These are phyloP conservation scores for Phenoliferia sp. DNA, from an alignment of 1,284 basidiomycete genomes.

Conservation along the genomic window DNA sequence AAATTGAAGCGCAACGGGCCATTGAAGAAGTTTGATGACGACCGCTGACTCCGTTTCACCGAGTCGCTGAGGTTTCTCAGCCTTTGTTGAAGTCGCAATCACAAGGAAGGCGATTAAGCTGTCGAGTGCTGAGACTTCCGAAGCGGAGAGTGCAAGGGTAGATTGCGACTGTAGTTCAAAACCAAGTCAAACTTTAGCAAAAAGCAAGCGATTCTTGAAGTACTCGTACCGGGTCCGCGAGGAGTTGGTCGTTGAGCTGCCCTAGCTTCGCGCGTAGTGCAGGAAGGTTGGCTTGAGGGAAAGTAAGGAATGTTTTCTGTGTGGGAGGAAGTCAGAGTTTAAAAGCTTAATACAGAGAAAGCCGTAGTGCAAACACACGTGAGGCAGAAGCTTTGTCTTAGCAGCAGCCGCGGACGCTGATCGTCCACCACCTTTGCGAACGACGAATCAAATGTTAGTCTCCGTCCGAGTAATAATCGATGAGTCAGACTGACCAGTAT, in stretches of 20 bases:
- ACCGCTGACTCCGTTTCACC: conserved; percentile 16
- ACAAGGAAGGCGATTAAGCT: conserved; percentile 54
- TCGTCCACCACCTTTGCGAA: conserved; percentile 20
- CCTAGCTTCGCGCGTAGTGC: conserved; percentile 79
- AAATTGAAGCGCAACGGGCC: conserved; percentile 76
- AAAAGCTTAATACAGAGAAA: neutral
- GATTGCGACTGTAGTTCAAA: conserved; percentile 53
- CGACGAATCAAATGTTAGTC: no score
- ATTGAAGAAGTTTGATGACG: conserved; percentile 64
- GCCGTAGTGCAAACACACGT: neutral
- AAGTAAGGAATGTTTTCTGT: conserved; percentile 54
- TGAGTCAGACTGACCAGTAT: conserved; percentile 51
- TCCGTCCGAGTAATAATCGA: no score
- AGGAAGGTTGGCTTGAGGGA: conserved; percentile 81
- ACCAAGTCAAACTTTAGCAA: neutral
- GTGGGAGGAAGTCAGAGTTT: neutral
- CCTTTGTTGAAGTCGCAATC: conserved; percentile 26
- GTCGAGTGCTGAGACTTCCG: conserved; percentile 60
- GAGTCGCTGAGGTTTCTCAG: neutral
- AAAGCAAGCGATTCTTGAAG: no score
- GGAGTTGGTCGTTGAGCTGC: conserved; percentile 70
- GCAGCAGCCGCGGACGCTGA: conserved; percentile 8
- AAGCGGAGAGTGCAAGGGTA: conserved; percentile 60
- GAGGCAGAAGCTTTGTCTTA: conserved; percentile 17
- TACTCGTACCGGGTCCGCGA: conserved; percentile 33